A percentile compares a stretch with the other conserved stretches of the same genome.
phyloP scores from a whole-genome alignment of 805 yeast species.

The Kuraishia cidri region DNA sequence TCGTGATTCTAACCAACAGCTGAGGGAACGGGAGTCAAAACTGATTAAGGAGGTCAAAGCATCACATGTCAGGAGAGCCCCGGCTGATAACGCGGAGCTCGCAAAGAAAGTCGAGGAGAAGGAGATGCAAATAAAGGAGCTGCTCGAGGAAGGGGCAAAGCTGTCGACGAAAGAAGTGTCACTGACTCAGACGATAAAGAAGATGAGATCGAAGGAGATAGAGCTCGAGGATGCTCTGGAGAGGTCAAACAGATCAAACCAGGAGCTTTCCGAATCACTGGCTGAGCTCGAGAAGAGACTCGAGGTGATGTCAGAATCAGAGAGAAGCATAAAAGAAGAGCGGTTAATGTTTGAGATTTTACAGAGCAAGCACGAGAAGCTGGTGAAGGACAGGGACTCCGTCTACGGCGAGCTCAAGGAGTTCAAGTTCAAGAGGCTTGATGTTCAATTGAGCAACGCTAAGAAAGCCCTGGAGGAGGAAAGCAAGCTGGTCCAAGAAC shows the following conservation, averaged over 20 bases:
- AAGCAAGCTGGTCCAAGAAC: conserved; percentile 13
- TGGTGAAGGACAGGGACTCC: conserved; percentile 12
- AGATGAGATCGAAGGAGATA: conserved; percentile 38
- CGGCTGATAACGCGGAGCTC: conserved; percentile 6
- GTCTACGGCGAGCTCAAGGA: conserved; percentile 19
- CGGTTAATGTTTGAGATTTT: conserved; percentile 15
- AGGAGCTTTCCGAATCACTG: conserved; percentile 15
- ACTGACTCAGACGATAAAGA: conserved; percentile 57
- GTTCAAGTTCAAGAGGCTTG: conserved; percentile 21
- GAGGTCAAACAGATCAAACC: conserved; percentile 15
- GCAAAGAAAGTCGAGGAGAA: conserved; percentile 29
- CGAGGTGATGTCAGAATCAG: conserved; percentile 8
- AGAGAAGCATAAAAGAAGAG: conserved; percentile 19
- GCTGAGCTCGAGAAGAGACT: conserved; percentile 18
- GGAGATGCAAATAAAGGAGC: conserved; percentile 55
- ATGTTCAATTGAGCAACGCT: conserved; percentile 20
- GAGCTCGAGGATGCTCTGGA: conserved; percentile 25
- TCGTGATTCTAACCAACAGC: too few relatives aligned
- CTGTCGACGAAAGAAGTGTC: conserved; percentile 65
- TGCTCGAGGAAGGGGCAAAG: conserved; percentile 70
- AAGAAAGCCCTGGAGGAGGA: conserved; percentile 24
- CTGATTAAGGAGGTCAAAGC: too few relatives aligned
- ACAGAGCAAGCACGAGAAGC: conserved; percentile 13
- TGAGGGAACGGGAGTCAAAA: too few relatives aligned
- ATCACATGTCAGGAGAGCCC: too few relatives aligned